Conservation (phyloP, 1,284 basidiomycete genomes). For the Microbotryum intermedium region DNA sequence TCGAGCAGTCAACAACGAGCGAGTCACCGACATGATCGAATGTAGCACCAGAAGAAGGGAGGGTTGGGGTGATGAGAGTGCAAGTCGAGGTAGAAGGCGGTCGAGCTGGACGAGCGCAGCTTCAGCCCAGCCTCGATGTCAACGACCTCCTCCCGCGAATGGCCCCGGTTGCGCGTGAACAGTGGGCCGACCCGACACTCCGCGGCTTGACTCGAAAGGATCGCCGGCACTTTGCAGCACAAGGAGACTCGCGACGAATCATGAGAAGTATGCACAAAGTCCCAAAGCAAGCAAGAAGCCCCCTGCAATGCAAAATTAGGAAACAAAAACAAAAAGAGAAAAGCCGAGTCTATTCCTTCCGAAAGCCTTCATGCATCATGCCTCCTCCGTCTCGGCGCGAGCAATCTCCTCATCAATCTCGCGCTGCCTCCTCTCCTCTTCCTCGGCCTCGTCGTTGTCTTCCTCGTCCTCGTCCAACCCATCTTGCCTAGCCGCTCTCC, state of each 20-base stretch:
- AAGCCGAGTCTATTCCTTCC: too few species aligned
- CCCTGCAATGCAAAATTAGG: too few species aligned
- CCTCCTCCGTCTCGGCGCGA: neutral
- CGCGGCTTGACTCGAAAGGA: too few species aligned
- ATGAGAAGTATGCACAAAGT: too few species aligned
- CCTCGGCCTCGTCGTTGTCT: conserved; percentile 7
- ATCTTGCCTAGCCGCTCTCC: neutral
- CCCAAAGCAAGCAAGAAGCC: too few species aligned
- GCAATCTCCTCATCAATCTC: neutral
- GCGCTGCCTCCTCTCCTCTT: conserved; percentile 1
- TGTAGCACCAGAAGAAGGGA: too few species aligned
- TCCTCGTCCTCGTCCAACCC: conserved; percentile 4
- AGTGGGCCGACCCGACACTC: too few species aligned
- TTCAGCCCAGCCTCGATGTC: conserved; percentile 19
- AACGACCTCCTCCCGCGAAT: conserved; percentile 1
- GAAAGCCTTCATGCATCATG: neutral
- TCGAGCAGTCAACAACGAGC: conserved; percentile 13
- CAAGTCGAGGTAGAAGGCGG: neutral
- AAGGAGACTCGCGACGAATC: too few species aligned
- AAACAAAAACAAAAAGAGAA: too few species aligned
- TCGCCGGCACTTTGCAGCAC: too few species aligned
- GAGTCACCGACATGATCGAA: conserved; percentile 17
- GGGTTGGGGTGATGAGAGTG: neutral
- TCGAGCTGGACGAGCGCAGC: conserved; percentile 4
- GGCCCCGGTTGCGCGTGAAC: too few species aligned